Base-by-base conservation (phyloP, 371 early-diverging fungal genomes). In the Mucor sp. region DNA sequence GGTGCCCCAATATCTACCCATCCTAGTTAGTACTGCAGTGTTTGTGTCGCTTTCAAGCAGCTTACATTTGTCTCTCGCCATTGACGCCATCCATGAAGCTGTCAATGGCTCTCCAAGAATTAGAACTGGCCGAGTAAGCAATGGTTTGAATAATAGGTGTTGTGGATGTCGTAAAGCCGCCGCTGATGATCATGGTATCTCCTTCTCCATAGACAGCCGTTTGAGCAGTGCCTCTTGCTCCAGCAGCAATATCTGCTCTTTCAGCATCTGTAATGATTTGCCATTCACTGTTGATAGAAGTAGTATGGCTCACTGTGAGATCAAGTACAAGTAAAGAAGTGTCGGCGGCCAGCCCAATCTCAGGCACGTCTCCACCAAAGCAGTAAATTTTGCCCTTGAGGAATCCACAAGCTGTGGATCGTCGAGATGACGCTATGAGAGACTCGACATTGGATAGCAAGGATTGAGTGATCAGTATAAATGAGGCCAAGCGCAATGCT, bases 71-170 rank as follows among this genome's bases (percentile, higher is more conserved):
- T 50, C 50, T 50, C 4, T 50, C 50, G 25, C 50, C 50, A 25
- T 50, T 50, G 19, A 2, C 25, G 5, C 25, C 25, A 19, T 61
- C 28, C 28, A 28, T 30, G 43, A 60, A 43, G 41, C 12, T 56
- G 56, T 66, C 67, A 1, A 66, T 27, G 12, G 60, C 60, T 50
- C 60, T 53, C 66, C 57, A 60, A 14, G 17, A 32, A 39, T 35
- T 48, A 1, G 21, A 19, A 14, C 7, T 58, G 2, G 50, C 50
- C 0, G 19, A 19, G 23, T 50, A 50, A 23, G 25, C 25, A 25
- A 50, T 50, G 7, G 50, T 28, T 6, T 55, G 47, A 21, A 4
- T 55, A 7, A 25, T 28, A 15, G 55, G 21, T 14, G 55, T 25
- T 55, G 8, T 11, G 11, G 28, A 25, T 0, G 28, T 15, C 12